Base-by-base conservation (phyloP, 352 stramenopile species). In the Pythium phragmitis region DNA sequence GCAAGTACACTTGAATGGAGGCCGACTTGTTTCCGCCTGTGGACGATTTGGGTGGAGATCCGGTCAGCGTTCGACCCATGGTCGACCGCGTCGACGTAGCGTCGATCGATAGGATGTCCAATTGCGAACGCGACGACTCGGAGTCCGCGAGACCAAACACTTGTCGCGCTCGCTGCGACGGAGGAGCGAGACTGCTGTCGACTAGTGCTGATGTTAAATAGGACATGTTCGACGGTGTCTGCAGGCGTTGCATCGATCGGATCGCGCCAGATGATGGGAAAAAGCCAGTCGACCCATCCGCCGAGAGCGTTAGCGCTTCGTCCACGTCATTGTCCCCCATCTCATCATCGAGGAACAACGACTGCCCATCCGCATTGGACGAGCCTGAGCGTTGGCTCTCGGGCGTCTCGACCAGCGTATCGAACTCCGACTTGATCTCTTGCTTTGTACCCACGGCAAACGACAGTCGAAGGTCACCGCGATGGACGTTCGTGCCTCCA, bases 401-500 rank as follows among this genome's bases (percentile, higher is more conserved):
- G 7, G 68, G 68, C 16, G 68, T 75, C 30, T 75, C 68, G 9
- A 64, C 41, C 2, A 75, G 42, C 16, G 54, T 67, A n/a, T 92
- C 82, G 48, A 89, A 73, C 46, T 92, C 82, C 1, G 82, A 86
- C 14, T 75, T 77, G 12, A 93, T 52, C 55, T 90, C 74, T 73
- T 96, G 87, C 16, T 83, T 92, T n/a, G 75, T 94, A 17, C 85
- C 87, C 30, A 96, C 81, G 14, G 85, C 88, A 64, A 96, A 92
- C 8, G 85, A 94, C 14, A 94, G 66, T 17, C 74, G 81, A 21
- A 96, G 70, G 26, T 93, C 76, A 50, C 87, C 87, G 17, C 82
- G 78, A 52, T 94, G 84, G 30, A 86, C 77, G 53, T 82, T 91
- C 13, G 74, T 72, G 49, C 80, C 26, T 66, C 72, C 57, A 72